Base-by-base conservation (phyloP, 176 grass and related monocot genomes). In the Carex myosuroides region DNA sequence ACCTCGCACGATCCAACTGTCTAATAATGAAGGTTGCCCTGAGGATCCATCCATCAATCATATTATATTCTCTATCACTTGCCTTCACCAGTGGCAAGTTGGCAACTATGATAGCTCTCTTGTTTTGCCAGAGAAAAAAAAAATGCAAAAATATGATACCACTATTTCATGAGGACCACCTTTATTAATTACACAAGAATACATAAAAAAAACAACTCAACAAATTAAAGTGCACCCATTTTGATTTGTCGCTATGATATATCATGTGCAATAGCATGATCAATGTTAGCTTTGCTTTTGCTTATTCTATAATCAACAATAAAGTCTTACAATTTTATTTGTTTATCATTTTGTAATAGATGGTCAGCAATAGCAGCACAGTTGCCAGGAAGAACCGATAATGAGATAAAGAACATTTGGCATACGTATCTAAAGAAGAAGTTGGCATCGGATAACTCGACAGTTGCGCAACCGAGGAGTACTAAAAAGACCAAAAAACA, bases 331-430 rank as follows among this genome's bases (percentile, higher is more conserved):
- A 17, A 53, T 17, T 57, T 70, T 60, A 50, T 39, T 65, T 74
- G 53, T 75, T 79, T 65, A 44, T 84, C 2, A 60, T 58, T 62
- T 70, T 59, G 56, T 13, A 14, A 53, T 6, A 91, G 94, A 84
- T 97, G 94, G 94, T 97, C 94, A 5, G 11, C 83, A 64, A 97
- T 97, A 35, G 91, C 94, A 14, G 91, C 91, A 83, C 91, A 87
- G 64, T 87, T 97, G 64, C 94, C 94, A 21, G 94, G 94, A 4
- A 82, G 94, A 79, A 97, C 94, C 11, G 94, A 97, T 90, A 97
- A 94, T 79, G 94, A 97, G 88, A 97, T 97, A 86, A 97, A 97
- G 86, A 97, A 97, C 57, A 70, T 93, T 1, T 97, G 94, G 94
- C 91, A 97, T 86, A 94, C 94, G n/a, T 70, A 92, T 78, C 79